phyloP scores from a whole-genome alignment of 345 rosid genomes.

The Lumnitzera littorea region DNA sequence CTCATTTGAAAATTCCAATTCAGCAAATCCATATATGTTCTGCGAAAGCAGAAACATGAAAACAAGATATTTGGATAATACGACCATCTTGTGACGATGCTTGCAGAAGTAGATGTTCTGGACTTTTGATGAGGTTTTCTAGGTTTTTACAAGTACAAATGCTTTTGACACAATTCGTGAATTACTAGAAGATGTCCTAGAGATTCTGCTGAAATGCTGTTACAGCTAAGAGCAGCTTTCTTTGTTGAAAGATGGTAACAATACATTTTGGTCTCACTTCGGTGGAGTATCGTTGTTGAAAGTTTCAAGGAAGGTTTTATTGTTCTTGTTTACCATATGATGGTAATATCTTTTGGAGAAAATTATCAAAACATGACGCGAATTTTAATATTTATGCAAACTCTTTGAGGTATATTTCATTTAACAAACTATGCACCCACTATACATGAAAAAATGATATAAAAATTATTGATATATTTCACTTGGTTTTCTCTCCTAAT shows the following conservation, averaged over 20 bases:
- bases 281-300: conserved; percentile 10
- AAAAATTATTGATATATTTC: too few relatives aligned
- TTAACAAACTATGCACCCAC: too few relatives aligned
- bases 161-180: neutral
- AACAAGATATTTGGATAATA: neutral
- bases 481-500: too few relatives aligned
- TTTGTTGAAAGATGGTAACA: conserved; percentile 22
- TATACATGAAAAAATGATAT: too few relatives aligned
- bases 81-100: too few relatives aligned
- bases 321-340: too few relatives aligned
- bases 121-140: neutral
- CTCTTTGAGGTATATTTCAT: too few relatives aligned
- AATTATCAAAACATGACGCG: too few relatives aligned
- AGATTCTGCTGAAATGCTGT: conserved; percentile 13
- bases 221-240: conserved; percentile 15
- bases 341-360: too few relatives aligned
- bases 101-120: too few relatives aligned
- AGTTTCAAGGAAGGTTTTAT: conserved; percentile 9
- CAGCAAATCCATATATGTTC: neutral
- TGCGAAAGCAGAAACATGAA: conserved; percentile 1
- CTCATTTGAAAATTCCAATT: neutral
- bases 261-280: conserved; percentile 9
- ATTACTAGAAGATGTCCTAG: conserved; percentile 9
- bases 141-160: conserved; percentile 11
- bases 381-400: too few relatives aligned